phyloP scores from a whole-genome alignment of 306 rosid species.

The Canavalia gladiata region DNA sequence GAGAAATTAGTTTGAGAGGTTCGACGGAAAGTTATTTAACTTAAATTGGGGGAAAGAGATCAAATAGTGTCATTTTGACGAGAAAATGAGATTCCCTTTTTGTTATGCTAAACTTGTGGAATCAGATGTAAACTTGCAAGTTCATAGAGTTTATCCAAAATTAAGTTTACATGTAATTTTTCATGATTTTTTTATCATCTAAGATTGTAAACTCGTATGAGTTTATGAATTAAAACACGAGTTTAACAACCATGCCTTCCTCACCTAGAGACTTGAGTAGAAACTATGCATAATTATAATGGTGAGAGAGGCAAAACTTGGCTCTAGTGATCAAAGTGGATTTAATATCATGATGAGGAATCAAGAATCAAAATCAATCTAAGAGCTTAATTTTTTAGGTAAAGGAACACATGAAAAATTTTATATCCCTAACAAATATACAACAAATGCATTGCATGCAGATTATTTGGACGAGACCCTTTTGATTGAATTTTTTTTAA shows the following conservation, averaged over 20 bases:
- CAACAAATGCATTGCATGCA: slow-evolving; percentile 14
- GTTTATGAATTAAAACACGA: too few species aligned
- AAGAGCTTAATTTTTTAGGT: background rate
- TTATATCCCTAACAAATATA: background rate
- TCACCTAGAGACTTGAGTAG: background rate
- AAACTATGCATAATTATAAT: slow-evolving; percentile 15
- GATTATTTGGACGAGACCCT: background rate
- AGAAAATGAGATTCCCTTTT: too few species aligned
- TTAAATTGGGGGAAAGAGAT: background rate
- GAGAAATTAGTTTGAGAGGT: background rate
- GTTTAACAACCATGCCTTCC: too few species aligned
- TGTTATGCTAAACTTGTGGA: too few species aligned
- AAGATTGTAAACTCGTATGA: too few species aligned
- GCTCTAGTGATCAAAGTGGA: slow-evolving; percentile 9
- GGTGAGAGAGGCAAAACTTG: background rate
- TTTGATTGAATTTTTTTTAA: background rate
- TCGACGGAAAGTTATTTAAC: background rate
- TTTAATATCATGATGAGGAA: background rate
- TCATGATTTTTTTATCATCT: too few species aligned
- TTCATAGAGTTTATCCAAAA: too few species aligned
- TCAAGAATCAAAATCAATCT: background rate
- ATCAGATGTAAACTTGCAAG: too few species aligned
- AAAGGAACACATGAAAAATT: slow-evolving; percentile 4
- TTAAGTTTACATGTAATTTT: too few species aligned
- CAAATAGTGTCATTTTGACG: too few species aligned